These are phyloP conservation scores for Schizophyllum commune DNA, from an alignment of 1,284 basidiomycete genomes.

Conservation along the genomic window DNA sequence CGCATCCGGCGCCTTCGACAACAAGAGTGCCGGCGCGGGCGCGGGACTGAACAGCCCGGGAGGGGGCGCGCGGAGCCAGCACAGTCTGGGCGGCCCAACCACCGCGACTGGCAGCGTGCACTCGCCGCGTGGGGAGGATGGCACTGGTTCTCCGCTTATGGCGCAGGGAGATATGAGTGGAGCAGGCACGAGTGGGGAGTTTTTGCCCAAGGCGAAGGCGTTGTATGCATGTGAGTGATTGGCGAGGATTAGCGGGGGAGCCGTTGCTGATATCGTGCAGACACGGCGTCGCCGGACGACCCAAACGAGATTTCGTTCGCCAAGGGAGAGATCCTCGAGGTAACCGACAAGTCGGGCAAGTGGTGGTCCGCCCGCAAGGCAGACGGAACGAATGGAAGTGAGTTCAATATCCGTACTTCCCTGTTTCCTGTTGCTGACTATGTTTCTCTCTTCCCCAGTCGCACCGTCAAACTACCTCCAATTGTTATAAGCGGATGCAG, in stretches of 20 bases:
- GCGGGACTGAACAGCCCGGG: slow-evolving; percentile 32
- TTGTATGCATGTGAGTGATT: slow-evolving; percentile 74
- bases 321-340: slow-evolving; percentile 92
- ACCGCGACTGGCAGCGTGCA: slow-evolving; percentile 39
- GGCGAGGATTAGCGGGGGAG: background rate
- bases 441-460: slow-evolving; percentile 33
- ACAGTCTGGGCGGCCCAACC: slow-evolving; percentile 54
- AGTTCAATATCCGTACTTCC: slow-evolving; percentile 21
- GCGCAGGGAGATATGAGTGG: slow-evolving; percentile 18
- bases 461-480: slow-evolving; percentile 80
- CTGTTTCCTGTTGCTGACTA: slow-evolving; percentile 8
- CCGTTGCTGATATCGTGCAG: slow-evolving; percentile 28
- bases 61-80: slow-evolving; percentile 48
- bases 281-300: slow-evolving; percentile 89
- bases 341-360: slow-evolving; percentile 89
- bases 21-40: slow-evolving; percentile 40
- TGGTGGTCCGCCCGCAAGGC: slow-evolving; percentile 93
- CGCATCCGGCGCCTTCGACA: slow-evolving; percentile 24
- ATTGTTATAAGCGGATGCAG: slow-evolving; percentile 36
- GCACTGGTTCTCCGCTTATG: slow-evolving; percentile 59
- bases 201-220: slow-evolving; percentile 75
- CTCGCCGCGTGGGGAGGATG: slow-evolving; percentile 30
- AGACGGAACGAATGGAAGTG: slow-evolving; percentile 79
- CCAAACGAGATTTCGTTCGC: slow-evolving; percentile 93
- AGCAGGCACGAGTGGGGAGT: slow-evolving; percentile 29